phyloP scores from a whole-genome alignment of 345 rosid genomes.

The Citrus mangshanensis region DNA sequence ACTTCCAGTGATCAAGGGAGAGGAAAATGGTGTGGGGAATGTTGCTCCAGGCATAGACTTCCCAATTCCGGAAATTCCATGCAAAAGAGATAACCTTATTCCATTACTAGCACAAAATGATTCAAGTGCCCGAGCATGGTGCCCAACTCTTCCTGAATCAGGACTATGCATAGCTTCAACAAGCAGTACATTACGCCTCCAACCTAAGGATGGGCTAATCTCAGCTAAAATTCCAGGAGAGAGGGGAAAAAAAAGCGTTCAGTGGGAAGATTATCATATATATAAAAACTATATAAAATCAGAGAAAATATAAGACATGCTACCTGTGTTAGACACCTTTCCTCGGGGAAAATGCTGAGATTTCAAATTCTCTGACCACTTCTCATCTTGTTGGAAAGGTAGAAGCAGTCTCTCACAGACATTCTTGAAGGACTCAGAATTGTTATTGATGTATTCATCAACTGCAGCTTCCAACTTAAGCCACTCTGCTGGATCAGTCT shows the following conservation, averaged over 20 bases:
- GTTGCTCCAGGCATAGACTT: conserved; percentile 56
- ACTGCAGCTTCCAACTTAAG: conserved; percentile 81
- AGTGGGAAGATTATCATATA: conserved; percentile 10
- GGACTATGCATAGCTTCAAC: conserved; percentile 94
- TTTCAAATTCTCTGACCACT: conserved; percentile 56
- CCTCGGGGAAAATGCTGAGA: conserved; percentile 35
- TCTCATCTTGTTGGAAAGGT: conserved; percentile 78
- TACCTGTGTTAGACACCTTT: conserved; percentile 48
- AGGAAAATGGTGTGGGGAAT: conserved; percentile 79
- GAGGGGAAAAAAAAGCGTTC: conserved; percentile 10
- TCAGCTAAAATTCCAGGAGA: conserved; percentile 43
- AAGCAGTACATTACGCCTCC: conserved; percentile 93
- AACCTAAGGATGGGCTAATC: conserved; percentile 73
- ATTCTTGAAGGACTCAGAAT: conserved; percentile 64
- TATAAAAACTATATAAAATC: not conserved
- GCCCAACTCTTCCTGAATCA: conserved; percentile 69
- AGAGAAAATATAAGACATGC: not conserved
- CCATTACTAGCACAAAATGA: conserved; percentile 68
- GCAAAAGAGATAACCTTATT: conserved; percentile 66
- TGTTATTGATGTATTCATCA: conserved; percentile 70
- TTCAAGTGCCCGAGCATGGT: conserved; percentile 93
- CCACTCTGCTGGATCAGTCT: conserved; percentile 98
- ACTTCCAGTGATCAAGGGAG: conserved; percentile 89
- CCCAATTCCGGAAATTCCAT: conserved; percentile 51
- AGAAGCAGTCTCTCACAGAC: conserved; percentile 71